Percentiles rank a stretch among this genome's conserved stretches.
Evolutionary conservation across 495 filamentous ascomycete genomes (phyloP).

Genomic region (Penicillium canescens): DNA sequence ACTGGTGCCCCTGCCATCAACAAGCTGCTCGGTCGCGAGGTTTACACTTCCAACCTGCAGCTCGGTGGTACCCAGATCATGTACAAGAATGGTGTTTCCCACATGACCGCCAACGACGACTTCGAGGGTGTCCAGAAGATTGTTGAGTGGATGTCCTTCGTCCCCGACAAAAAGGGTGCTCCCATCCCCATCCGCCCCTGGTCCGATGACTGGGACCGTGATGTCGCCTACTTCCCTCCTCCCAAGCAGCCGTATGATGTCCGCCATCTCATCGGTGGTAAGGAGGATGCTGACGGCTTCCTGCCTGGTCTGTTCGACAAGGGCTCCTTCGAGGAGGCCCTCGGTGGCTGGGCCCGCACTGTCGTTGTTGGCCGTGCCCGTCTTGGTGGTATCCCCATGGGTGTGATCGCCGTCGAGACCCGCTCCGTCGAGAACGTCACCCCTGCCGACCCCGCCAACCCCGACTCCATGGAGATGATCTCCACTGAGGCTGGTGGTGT

Average conservation of each 20-base stretch:
- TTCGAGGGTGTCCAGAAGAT: conserved; percentile 98
- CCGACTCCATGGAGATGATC: conserved; percentile 95
- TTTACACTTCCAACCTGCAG: conserved; percentile 98
- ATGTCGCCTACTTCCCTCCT: conserved; percentile 81
- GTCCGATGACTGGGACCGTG: conserved; percentile 91
- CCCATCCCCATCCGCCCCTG: conserved; percentile 85
- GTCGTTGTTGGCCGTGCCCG: conserved; percentile 97
- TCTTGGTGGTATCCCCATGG: conserved; percentile 95
- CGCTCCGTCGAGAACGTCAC: conserved; percentile 95
- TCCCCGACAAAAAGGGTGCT: conserved; percentile 88
- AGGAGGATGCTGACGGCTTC: conserved; percentile 85
- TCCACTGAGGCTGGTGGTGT: conserved; percentile 94
- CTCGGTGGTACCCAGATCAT: conserved; percentile 99
- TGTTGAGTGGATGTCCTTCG: conserved; percentile 94
- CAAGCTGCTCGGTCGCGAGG: conserved; percentile 95
- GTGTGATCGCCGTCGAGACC: conserved; percentile 97
- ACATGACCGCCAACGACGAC: conserved; percentile 97
- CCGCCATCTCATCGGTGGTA: conserved; percentile 88
- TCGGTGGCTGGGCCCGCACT: conserved; percentile 94
- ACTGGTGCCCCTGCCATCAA: conserved; percentile 97
- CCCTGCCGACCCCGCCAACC: conserved; percentile 97
- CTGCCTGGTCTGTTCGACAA: conserved; percentile 91
- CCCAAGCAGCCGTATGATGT: conserved; percentile 90
- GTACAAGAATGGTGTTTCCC: conserved; percentile 99
- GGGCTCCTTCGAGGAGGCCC: conserved; percentile 93